Conservation (phyloP, 495 filamentous ascomycete genomes). For the Cairneyella variabilis region DNA sequence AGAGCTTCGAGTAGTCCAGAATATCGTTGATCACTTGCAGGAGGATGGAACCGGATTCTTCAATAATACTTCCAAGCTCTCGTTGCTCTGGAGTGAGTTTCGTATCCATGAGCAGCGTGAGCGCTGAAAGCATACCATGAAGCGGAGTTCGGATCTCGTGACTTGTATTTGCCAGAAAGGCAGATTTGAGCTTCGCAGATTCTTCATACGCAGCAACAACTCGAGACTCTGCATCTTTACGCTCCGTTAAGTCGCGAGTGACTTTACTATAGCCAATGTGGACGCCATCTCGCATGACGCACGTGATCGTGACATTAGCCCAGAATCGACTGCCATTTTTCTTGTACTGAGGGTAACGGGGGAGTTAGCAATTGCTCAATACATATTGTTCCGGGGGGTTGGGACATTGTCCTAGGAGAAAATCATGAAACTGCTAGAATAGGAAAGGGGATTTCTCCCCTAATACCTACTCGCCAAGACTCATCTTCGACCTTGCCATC, state of each 20-base stretch:
- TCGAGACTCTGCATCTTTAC: constrained; percentile 52
- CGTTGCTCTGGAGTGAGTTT: constrained; percentile 34
- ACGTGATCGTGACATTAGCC: constrained; percentile 64
- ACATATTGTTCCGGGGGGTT: too few species aligned
- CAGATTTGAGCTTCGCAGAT: constrained; percentile 58
- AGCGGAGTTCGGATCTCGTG: constrained; percentile 52
- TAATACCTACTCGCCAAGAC: too few species aligned
- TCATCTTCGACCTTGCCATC: constrained; percentile 62
- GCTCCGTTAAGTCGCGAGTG: constrained; percentile 60
- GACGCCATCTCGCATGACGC: constrained; percentile 51
- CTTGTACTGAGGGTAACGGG: too few species aligned
- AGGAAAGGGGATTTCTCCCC: too few species aligned
- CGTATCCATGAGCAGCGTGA: constrained; percentile 41
- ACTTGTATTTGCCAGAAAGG: constrained; percentile 62
- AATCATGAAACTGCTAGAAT: too few species aligned
- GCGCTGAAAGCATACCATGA: constrained; percentile 49
- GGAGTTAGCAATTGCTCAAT: too few species aligned
- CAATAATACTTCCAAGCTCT: constrained; percentile 43
- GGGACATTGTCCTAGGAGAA: too few species aligned
- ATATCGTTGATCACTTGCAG: constrained; percentile 50
- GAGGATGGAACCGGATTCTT: constrained; percentile 43
- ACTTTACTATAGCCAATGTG: constrained; percentile 65
- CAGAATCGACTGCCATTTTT: constrained; percentile 61
- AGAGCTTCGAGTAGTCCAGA: constrained; percentile 48
- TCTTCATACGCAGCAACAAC: constrained; percentile 63